phyloP scores from a whole-genome alignment of 176 grass and related monocot genomes.

The Carex kokanica region DNA sequence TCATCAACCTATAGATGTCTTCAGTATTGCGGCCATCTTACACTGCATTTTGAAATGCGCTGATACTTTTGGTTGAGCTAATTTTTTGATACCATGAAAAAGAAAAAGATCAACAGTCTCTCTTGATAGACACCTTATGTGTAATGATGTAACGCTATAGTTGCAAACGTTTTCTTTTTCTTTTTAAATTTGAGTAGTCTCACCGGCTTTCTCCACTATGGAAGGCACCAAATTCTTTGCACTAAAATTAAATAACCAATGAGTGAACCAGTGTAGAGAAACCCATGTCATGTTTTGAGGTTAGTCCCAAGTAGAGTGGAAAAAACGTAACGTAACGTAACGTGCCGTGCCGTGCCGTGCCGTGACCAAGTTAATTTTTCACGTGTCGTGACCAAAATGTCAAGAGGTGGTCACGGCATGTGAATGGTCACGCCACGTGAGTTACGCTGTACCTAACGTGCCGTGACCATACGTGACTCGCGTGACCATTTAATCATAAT shows the following conservation, averaged over 20 bases:
- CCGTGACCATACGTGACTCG: too few relatives aligned
- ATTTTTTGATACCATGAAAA: neutral
- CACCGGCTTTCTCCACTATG: neutral
- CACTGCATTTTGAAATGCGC: neutral
- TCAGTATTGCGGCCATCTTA: neutral
- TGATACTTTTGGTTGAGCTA: too few relatives aligned
- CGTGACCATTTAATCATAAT: too few relatives aligned
- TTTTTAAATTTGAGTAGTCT: neutral
- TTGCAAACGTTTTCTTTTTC: neutral
- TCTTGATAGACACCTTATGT: neutral
- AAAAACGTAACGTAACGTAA: too few relatives aligned
- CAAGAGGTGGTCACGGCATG: too few relatives aligned
- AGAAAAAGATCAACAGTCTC: neutral
- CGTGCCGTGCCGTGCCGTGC: too few relatives aligned
- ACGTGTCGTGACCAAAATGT: too few relatives aligned
- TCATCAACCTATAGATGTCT: neutral
- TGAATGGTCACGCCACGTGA: too few relatives aligned
- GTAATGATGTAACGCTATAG: neutral
- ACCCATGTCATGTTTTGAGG: neutral
- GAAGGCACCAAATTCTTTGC: neutral
- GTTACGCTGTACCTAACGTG: too few relatives aligned
- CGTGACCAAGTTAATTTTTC: too few relatives aligned
- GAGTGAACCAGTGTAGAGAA: neutral
- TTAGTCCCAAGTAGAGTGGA: neutral
- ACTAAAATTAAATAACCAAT: neutral